Evolutionary conservation across 768 basidiomycete species (phyloP), one percentile per base, ranked within the genome.

Genomic region (Atractiella rhizophila): DNA sequence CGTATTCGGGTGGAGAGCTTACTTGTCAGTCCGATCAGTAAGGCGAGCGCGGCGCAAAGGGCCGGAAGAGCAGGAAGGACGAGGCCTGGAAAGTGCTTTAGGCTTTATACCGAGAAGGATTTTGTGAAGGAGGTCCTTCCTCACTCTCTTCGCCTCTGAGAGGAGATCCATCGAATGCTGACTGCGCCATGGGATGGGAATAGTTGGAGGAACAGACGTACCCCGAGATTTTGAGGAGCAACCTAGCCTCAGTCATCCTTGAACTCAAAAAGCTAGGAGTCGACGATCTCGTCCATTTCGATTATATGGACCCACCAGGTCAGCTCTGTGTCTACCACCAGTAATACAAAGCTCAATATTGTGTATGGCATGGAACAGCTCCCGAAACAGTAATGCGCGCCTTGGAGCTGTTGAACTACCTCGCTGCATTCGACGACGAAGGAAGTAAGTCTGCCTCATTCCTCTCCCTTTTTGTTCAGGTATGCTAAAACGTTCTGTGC

Each of bases 361-460:
- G 24, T 51, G 15, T 43, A 58, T 44, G 56, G 56, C 50, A 56
- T 57, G 49, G 83, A 91, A 56, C 79, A 3, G 85, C 83, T 12
- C 82, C 83, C 15, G 85, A 98, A 55, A 94, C 86, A 1, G 67
- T 96, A 35, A 91, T 96, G 85, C 74, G 86, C 42, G 88, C 88
- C 9, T 62, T 98, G 39, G 91, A 96, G 57, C 60, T 94, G 27
- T 66, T 98, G 35, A 88, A 96, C 55, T 88, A 74, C 58, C 67
- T 96, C 32, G 71, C 76, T 5, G 88, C 86, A 1, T 63, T 98
- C 45, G 83, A 96, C 54, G 85, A 94, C 51, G 83, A 91, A 3
- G 86, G 91, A 10, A 72, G 39, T 48, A 38, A 42, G 50, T 46
- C 21, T 11, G n/a, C 24, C 5, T 19, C 16, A 33, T n/a, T 3